phyloP scores from a whole-genome alignment of 1,139 yeast species.

The Yamadazyma diospyri region DNA sequence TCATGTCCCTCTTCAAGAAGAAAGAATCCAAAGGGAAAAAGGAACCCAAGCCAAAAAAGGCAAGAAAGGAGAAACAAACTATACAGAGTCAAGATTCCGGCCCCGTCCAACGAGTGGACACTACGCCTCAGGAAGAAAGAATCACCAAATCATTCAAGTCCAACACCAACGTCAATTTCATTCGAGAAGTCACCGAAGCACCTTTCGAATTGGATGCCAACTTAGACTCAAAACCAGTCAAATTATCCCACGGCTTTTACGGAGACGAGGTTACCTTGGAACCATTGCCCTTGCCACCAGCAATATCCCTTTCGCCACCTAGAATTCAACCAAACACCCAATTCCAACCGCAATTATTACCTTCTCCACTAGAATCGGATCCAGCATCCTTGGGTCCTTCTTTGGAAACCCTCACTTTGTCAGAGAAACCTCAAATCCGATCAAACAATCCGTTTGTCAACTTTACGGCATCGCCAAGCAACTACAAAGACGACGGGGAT shows the following conservation, averaged over 20 bases:
- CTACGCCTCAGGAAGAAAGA: conserved; percentile 11
- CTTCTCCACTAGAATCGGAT: conserved; percentile 1
- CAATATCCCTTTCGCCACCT: conserved; percentile 3
- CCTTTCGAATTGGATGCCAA: conserved; percentile 10
- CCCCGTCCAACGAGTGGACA: conserved; percentile 1
- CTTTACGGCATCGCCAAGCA: conserved; percentile 9
- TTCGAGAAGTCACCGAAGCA: conserved; percentile 34
- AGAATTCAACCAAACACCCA: background rate
- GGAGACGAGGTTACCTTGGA: conserved; percentile 30
- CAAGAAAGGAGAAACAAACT: conserved; percentile 4
- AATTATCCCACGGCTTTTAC: conserved; percentile 19
- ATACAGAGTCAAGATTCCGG: conserved; percentile 1
- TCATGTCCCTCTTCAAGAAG: conserved; percentile 33
- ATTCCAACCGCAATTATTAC: conserved; percentile 1
- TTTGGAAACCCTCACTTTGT: background rate
- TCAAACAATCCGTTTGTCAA: conserved; percentile 15
- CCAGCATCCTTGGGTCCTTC: background rate
- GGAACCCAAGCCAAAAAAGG: conserved; percentile 3
- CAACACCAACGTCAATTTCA: conserved; percentile 26
- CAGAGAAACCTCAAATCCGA: conserved; percentile 2
- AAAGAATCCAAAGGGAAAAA: conserved; percentile 5
- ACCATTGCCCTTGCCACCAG: conserved; percentile 13
- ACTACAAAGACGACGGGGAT: conserved; percentile 10
- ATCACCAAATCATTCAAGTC: conserved; percentile 14
- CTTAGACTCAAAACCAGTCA: conserved; percentile 28